A percentile compares a stretch with the other conserved stretches of the same genome.
These are phyloP conservation scores for Cercospora zeina DNA, from an alignment of 2,329 filamentous ascomycete genomes.

Conservation along the genomic window DNA sequence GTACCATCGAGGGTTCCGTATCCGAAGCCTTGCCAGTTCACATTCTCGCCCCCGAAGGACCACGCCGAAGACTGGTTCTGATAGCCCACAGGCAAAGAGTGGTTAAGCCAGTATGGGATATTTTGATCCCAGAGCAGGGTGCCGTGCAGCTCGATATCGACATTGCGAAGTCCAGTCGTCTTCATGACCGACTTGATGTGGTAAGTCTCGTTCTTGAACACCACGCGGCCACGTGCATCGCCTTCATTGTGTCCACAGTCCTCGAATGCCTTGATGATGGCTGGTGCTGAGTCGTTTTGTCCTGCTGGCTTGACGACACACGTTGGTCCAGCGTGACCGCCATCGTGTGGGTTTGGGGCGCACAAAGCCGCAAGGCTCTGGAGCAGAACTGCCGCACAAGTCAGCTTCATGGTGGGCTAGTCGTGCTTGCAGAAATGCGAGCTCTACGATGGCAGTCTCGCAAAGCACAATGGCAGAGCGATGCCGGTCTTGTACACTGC, in stretches of 20 bases:
- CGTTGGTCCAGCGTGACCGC: background rate
- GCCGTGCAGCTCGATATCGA: slow-evolving; percentile 52
- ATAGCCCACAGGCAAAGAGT: slow-evolving; percentile 55
- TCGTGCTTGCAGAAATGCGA: background rate
- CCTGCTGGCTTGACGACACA: slow-evolving; percentile 6
- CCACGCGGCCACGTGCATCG: slow-evolving; percentile 18
- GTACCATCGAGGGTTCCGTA: slow-evolving; percentile 54
- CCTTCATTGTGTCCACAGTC: slow-evolving; percentile 50
- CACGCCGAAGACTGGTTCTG: slow-evolving; percentile 59
- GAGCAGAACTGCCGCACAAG: slow-evolving; percentile 2
- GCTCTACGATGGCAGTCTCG: background rate
- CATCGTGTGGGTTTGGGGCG: background rate
- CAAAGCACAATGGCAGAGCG: background rate
- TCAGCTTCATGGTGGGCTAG: slow-evolving; percentile 1
- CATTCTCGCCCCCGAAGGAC: slow-evolving; percentile 56
- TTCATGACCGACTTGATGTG: slow-evolving; percentile 52
- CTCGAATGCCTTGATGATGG: slow-evolving; percentile 54
- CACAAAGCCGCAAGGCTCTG: background rate
- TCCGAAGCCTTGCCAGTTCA: slow-evolving; percentile 53
- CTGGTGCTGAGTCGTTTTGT: slow-evolving; percentile 42
- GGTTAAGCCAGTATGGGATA: slow-evolving; percentile 55
- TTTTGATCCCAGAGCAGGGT: slow-evolving; percentile 49
- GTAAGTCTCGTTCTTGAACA: slow-evolving; percentile 25
- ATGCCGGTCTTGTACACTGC: background rate
- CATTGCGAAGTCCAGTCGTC: slow-evolving; percentile 50